These are phyloP conservation scores for Nemania sp. DNA, from an alignment of 2,329 filamentous ascomycete species.

Conservation along the genomic window DNA sequence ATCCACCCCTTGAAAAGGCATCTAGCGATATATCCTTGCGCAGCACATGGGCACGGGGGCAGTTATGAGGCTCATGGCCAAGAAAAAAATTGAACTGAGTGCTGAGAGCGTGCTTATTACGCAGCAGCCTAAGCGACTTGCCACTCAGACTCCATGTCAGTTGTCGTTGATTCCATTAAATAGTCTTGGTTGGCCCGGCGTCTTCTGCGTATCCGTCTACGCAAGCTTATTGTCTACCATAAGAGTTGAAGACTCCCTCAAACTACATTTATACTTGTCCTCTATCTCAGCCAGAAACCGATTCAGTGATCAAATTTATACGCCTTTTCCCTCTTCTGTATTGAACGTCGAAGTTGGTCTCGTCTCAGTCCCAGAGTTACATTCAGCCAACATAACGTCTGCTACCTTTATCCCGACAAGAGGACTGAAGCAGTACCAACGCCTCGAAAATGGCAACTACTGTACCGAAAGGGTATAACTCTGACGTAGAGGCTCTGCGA, in stretches of 20 bases:
- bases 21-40: slow-evolving; percentile 22
- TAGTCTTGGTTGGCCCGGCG: slow-evolving; percentile 12
- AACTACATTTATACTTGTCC: not conserved
- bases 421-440: not conserved
- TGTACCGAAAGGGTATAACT: slow-evolving; percentile 39
- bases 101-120: slow-evolving; percentile 2
- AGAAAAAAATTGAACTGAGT: not conserved
- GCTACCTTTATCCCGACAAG: not conserved
- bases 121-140: slow-evolving; percentile 5
- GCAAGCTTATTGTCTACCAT: not conserved
- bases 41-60: slow-evolving; percentile 1
- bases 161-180: slow-evolving; percentile 18
- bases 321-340: slow-evolving; percentile 8
- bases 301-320: slow-evolving; percentile 6
- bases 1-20: slow-evolving; percentile 7
- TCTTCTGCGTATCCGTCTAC: slow-evolving; percentile 7
- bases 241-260: not conserved
- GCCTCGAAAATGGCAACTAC: slow-evolving; percentile 28
- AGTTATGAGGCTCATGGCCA: slow-evolving; percentile 16
- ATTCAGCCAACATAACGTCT: slow-evolving; percentile 1
- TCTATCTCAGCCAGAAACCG: slow-evolving; percentile 7
- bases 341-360: slow-evolving; percentile 8
- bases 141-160: slow-evolving; percentile 1
- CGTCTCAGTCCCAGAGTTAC: no score
- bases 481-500: slow-evolving; percentile 44